Conservation (phyloP, 768 basidiomycete species). For the Exsudoporus frostii region DNA sequence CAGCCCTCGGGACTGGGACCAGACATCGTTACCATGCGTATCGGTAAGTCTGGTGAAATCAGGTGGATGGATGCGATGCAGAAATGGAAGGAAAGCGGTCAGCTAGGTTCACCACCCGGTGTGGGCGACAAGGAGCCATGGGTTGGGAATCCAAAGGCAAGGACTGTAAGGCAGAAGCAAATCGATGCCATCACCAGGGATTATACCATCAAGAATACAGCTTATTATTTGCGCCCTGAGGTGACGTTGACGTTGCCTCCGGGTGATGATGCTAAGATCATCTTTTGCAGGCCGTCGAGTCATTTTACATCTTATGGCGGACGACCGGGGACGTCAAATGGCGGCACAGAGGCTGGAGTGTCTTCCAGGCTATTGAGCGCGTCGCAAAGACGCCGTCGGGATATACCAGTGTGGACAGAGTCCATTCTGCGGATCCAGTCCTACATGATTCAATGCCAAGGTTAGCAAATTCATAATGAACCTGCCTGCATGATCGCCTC, state of each 20-base stretch:
- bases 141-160: conserved; percentile 23
- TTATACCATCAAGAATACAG: conserved; percentile 44
- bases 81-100: conserved; percentile 47
- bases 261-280: neutral
- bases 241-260: conserved; percentile 34
- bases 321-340: conserved; percentile 65
- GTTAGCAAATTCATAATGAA: conserved; percentile 35
- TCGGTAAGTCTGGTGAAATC: conserved; percentile 22
- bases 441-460: conserved; percentile 70
- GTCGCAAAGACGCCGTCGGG: conserved; percentile 56
- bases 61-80: conserved; percentile 35
- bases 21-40: conserved; percentile 45
- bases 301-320: conserved; percentile 68
- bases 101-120: conserved; percentile 51
- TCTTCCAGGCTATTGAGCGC: conserved; percentile 64
- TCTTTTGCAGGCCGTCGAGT: conserved; percentile 60
- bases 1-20: conserved; percentile 66
- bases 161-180: conserved; percentile 18
- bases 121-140: conserved; percentile 37
- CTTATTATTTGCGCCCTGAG: conserved; percentile 69
- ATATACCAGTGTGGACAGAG: conserved; percentile 57
- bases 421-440: conserved; percentile 39
- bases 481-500: neutral
- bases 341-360: conserved; percentile 68
- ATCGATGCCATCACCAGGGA: conserved; percentile 41